Evolutionary conservation across 192 early-diverging fungal genomes (phyloP), one percentile per base, ranked within the genome.

Genomic region (Coemansia sp.): DNA sequence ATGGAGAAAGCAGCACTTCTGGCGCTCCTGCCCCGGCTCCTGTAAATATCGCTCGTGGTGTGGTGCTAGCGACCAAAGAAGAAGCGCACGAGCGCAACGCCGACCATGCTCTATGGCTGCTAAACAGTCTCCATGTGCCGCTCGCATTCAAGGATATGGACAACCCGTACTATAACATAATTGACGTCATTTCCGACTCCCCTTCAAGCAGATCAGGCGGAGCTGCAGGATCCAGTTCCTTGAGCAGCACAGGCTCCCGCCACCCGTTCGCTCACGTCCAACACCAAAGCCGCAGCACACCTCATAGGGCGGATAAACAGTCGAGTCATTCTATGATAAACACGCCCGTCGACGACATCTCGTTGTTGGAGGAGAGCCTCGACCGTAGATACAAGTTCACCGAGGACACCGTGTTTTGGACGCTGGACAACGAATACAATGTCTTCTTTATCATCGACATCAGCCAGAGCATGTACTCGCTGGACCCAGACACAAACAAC

Each of bases 381-480:
- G 75, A 82, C 41, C 75, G 74, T 49, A 67, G 67, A 54, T 84
- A 72, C 79, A 71, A 65, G 48, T 69, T 84, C 22, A 84, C 83
- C 8, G 74, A 81, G 53, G 75, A 78, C 14, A 84, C 83, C 2
- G 67, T 66, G 58, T 81, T 81, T 41, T 81, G 78, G 72, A 81
- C 65, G 22, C 52, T 81, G 11, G 59, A 69, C 62, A 54, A 49
- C 50, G 61, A 73, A 48, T 81, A 81, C 61, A 84, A 84, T 50
- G 70, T 84, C 35, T 75, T 81, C 35, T 84, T 84, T 58, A 59
- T 84, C 5, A 69, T 84, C 11, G 83, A 84, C 23, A 76, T 77
- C 45, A 84, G 83, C 59, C 83, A 81, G 62, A 81, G 78, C 75
- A 84, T 84, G 83, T 84, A 81, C 67, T 69, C 83, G 32, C 61